Base-by-base conservation (phyloP, 1,139 yeast species). In the Taphrina wiesneri region DNA sequence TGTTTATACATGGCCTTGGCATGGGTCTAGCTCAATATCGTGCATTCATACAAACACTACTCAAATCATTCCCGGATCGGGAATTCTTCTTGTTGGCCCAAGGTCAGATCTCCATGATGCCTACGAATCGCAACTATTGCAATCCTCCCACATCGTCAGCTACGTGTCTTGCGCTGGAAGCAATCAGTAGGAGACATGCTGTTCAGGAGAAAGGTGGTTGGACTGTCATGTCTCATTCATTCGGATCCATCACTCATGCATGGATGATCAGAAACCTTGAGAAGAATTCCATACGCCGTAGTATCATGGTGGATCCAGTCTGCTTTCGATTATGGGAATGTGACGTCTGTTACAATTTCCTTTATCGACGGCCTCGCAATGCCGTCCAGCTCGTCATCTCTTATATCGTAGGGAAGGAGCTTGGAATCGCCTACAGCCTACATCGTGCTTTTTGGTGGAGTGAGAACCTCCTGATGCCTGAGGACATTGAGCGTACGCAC, bases 1-100 rank as follows among this genome's bases (percentile, higher is more conserved):
- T 64, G 5, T 46, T 64, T 21, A 26, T 64, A 21, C 67, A 64
- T 36, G 67, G 67, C 41, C 62, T 64, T n/a, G 67, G 67, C 7
- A 59, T 60, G 57, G 67, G 67, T 41, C 59, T 64, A 11, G 56
- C 56, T 7, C 67, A 62, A 28, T 64, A 64, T 34, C 19, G 41
- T 1, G 19, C 26, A 23, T 64, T 64, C 39, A 51, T 60, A 15
- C 32, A 17, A 19, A 25, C 25, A 9, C 25, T 49, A 13, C 36
- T 26, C 25, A 17, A 19, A 17, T 13, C 34, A n/a, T 39, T 39
- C 21, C 39, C 49, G 13, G 65, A 62, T 11, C 43, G 63, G 3
- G 54, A 57, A 23, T 13, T 57, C 23, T 45, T 57, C 30, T 30
- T 57, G 3, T 43, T 57, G 1, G 63, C 63, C 9, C 63, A 57